Base-by-base conservation (phyloP, 805 yeast species). In the Dipodascus geniculatus region DNA sequence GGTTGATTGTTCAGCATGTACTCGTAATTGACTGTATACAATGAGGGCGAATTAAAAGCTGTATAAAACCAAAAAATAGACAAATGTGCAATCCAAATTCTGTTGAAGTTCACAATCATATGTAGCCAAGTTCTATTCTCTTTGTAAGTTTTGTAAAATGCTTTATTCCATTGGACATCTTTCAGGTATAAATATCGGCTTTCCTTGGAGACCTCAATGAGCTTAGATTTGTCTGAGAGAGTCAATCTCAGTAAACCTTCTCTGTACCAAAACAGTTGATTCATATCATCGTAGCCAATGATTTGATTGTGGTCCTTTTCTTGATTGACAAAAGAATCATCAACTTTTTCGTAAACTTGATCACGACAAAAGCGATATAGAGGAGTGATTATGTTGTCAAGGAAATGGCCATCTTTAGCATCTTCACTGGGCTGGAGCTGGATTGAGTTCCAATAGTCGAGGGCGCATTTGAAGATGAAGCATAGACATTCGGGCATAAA, bases 401-500 rank as follows among this genome's bases (percentile, higher is more conserved):
- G 70, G 60, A 53, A 67, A 44, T 75, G 72, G 16, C 42, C 61
- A 47, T 63, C 64, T 8, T 65, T 63, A 11, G 65, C 54, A 17
- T 64, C 67, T 51, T 49, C 66, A 63, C 23, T 69, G 64, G 28
- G 73, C 60, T 19, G 50, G 35, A 35, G 52, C 54, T 73, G 74
- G 16, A 77, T 64, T 0, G 82, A 74, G 58, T 77, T 74, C 59
- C 77, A 83, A 59, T 76, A 76, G 61, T 85, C 90, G 50, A 78
- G 76, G 51, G 95, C 87, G 60, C 95, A 83, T 62, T 87, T 86
- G 71, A 82, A 87, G 23, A 88, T 78, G 60, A 89, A 88, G 57
- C 95, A 87, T 22, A 88, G 64, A 61, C 95, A 87, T 63, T 88
- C 96, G 0, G 96, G 96, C 81, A 88, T 82, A 61, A 85, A 88